These are phyloP conservation scores for Talaromyces adpressus DNA, from an alignment of 495 filamentous ascomycete species.

Conservation along the genomic window DNA sequence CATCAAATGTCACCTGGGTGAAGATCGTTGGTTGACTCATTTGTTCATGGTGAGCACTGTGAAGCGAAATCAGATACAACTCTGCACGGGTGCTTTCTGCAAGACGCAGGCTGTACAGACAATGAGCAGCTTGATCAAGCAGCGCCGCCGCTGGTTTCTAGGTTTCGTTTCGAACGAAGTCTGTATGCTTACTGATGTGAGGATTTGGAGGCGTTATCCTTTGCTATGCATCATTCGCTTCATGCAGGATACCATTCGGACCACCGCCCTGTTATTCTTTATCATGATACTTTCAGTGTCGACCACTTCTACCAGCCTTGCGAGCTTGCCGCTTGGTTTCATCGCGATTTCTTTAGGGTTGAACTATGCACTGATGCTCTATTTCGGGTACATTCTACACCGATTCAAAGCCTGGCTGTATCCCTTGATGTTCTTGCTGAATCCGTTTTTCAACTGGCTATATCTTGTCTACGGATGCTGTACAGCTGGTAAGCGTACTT, in stretches of 20 bases:
- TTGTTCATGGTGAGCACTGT: constrained; percentile 98
- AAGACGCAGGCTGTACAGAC: constrained; percentile 97
- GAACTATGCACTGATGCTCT: constrained; percentile 95
- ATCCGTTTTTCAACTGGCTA: constrained; percentile 97
- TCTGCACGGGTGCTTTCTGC: constrained; percentile 96
- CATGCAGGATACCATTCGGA: constrained; percentile 95
- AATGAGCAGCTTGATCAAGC: constrained; percentile 81
- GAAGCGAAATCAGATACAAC: constrained; percentile 89
- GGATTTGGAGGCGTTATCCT: constrained; percentile 88
- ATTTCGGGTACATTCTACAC: constrained; percentile 81
- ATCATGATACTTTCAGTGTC: constrained; percentile 86
- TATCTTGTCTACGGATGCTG: constrained; percentile 91
- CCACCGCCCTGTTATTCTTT: constrained; percentile 91
- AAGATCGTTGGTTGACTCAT: constrained; percentile 96
- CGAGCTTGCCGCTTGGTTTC: constrained; percentile 84
- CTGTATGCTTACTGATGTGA: constrained; percentile 93
- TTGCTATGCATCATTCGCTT: constrained; percentile 84
- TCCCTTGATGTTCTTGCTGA: constrained; percentile 90
- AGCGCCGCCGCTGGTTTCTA: constrained; percentile 93
- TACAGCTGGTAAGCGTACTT: constrained; percentile 91
- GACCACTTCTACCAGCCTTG: constrained; percentile 71
- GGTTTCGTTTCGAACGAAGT: constrained; percentile 98
- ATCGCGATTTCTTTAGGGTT: constrained; percentile 91
- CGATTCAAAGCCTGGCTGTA: constrained; percentile 93
- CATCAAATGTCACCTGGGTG: constrained; percentile 89